phyloP scores from a whole-genome alignment of 345 rosid genomes.

The Linum trigynum region DNA sequence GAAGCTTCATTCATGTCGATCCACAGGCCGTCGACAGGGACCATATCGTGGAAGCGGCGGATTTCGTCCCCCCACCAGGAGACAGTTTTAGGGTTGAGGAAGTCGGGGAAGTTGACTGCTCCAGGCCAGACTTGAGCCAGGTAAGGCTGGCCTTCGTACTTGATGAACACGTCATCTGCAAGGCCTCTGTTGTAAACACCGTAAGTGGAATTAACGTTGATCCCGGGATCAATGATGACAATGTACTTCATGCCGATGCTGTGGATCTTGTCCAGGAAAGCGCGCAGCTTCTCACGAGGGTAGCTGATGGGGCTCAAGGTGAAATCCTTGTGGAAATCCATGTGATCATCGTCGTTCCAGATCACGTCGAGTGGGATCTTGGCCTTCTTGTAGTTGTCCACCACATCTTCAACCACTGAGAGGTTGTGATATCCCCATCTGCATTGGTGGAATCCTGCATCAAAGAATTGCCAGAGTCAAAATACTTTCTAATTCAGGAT shows the following conservation, averaged over 20 bases:
- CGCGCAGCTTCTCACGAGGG: conserved; percentile 67
- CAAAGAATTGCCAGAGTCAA: conserved; percentile 6
- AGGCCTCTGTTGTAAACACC: conserved; percentile 71
- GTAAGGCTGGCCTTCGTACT: conserved; percentile 69
- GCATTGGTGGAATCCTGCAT: conserved; percentile 89
- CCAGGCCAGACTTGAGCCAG: conserved; percentile 99
- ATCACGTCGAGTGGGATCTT: conserved; percentile 88
- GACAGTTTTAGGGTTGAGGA: conserved; percentile 85
- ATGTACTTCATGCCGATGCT: conserved; percentile 83
- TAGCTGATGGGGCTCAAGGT: conserved; percentile 55
- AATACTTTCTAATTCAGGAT: not conserved
- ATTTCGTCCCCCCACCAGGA: conserved; percentile 90
- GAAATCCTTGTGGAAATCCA: conserved; percentile 92
- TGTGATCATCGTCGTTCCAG: conserved; percentile 97
- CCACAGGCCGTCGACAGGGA: conserved; percentile 91
- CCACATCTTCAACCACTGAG: conserved; percentile 94
- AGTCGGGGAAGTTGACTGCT: conserved; percentile 87
- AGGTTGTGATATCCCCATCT: conserved; percentile 95
- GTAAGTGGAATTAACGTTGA: conserved; percentile 61
- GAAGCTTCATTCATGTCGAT: conserved; percentile 98
- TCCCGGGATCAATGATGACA: conserved; percentile 77
- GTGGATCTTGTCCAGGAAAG: conserved; percentile 79
- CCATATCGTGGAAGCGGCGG: conserved; percentile 74
- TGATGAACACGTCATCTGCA: conserved; percentile 79
- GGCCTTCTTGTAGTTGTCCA: conserved; percentile 67